Base-by-base conservation (phyloP, 108 stramenopile species). In the Schizochytrium sp. region DNA sequence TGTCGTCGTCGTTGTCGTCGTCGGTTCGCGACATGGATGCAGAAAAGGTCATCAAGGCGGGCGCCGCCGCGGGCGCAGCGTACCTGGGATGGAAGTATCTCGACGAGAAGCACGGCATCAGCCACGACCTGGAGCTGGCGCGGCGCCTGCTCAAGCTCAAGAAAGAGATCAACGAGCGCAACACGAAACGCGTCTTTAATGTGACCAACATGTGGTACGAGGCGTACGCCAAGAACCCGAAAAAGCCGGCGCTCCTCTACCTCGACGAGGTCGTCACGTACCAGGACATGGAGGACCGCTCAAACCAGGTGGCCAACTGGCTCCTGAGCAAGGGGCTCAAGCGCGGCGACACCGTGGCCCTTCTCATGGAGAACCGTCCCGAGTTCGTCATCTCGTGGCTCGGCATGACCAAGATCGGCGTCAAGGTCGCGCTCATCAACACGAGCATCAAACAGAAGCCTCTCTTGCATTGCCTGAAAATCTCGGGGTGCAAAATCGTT, bases 331-430 rank as follows among this genome's bases (percentile, higher is more conserved):
- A 72, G 25, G 72, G 87, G 18, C 57, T 91, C 57, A 10, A 44
- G 44, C 10, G 25, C 3, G 72, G 89, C 44, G 92, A 92, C 45
- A 57, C 48, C n/a, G 72, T 44, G 25, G 91, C 91, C 60, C 25
- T 92, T 14, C 41, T 92, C 71, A 87, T 92, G 89, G 12, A 83
- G n/a, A 92, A 92, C 45, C 41, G 55, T 12, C 83, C 72, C 6
- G 91, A 91, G 53, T 91, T 91, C 43, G n/a, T 91, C 18, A 58
- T 88, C 48, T 23, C 89, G 12, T 91, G 91, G 92, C 60, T 91
- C 5, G 92, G 89, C 5, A 88, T 91, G 44, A 43, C 60, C 44
- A 92, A 92, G 88, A 21, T 90, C 29, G 92, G 92, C 18, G 92
- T 88, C 1, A 51, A 21, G 23, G 19, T 57, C 16, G 92, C 92